A percentile compares a stretch with the other conserved stretches of the same genome.
phyloP scores from a whole-genome alignment of 495 filamentous ascomycete genomes.

The Aspergillus incahuasiensis region DNA sequence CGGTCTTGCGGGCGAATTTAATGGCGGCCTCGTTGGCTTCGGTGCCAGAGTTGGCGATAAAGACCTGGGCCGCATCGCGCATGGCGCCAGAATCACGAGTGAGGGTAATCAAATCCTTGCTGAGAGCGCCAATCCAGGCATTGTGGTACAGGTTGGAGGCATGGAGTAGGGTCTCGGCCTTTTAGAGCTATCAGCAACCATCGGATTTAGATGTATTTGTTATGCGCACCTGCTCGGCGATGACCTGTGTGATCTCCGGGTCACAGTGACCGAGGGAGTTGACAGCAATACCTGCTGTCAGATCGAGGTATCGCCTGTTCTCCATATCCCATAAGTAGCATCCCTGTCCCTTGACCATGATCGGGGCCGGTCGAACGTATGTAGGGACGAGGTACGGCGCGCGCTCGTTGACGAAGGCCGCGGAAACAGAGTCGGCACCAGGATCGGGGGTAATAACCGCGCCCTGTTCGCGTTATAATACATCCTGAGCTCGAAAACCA shows the following conservation, averaged over 20 bases:
- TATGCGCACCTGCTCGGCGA: conserved; percentile 63
- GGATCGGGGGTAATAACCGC: conserved; percentile 75
- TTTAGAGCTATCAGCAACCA: conserved; percentile 18
- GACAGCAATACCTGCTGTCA: conserved; percentile 94
- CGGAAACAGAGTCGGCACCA: conserved; percentile 65
- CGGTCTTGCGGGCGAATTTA: conserved; percentile 92
- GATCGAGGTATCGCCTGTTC: conserved; percentile 83
- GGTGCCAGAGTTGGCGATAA: conserved; percentile 90
- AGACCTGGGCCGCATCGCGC: conserved; percentile 73
- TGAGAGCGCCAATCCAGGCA: conserved; percentile 84
- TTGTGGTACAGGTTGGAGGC: conserved; percentile 96
- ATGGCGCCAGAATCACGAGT: conserved; percentile 74
- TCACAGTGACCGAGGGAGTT: conserved; percentile 89
- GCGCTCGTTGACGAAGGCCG: conserved; percentile 66
- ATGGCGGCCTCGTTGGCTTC: conserved; percentile 98
- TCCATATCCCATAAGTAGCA: conserved; percentile 88
- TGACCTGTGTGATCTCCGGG: conserved; percentile 60
- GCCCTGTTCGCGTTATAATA: conserved; percentile 48
- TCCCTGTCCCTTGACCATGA: conserved; percentile 83
- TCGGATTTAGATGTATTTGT: not conserved
- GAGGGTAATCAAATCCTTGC: conserved; percentile 73
- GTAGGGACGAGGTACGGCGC: conserved; percentile 89
- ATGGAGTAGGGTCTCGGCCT: conserved; percentile 74
- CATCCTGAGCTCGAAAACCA: not conserved
- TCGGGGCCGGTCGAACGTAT: conserved; percentile 83